Conservation (phyloP, 2,329 filamentous ascomycete genomes). For the Bertia moriformis region DNA sequence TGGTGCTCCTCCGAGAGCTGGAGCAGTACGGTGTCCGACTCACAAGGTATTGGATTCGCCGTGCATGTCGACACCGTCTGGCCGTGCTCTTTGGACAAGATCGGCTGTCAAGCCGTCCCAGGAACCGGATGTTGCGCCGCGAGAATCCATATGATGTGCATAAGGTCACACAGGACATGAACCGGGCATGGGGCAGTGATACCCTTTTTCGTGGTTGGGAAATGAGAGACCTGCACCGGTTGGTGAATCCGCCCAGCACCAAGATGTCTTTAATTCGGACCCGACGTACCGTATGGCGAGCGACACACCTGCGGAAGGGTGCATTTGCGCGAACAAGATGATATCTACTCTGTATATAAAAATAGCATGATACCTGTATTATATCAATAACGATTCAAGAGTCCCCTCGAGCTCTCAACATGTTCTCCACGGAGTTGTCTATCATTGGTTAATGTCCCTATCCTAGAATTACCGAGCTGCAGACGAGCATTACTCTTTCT, state of each 20-base stretch:
- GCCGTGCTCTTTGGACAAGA: neutral
- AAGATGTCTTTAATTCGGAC: neutral
- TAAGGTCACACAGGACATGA: neutral
- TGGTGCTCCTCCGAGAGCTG: neutral
- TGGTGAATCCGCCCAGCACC: neutral
- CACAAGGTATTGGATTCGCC: neutral
- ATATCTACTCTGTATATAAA: too few relatives aligned
- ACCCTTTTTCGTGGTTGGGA: neutral
- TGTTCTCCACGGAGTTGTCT: too few relatives aligned
- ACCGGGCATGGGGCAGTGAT: neutral
- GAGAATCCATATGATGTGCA: neutral
- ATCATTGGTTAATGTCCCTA: too few relatives aligned
- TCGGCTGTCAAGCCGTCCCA: neutral
- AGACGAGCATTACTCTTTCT: too few relatives aligned
- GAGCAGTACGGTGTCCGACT: neutral
- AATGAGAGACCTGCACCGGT: neutral
- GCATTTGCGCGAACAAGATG: neutral
- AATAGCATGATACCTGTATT: too few relatives aligned
- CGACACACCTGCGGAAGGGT: neutral
- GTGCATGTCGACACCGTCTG: neutral
- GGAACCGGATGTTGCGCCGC: neutral
- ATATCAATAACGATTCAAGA: neutral
- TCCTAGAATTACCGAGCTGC: too few relatives aligned
- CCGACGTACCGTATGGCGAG: neutral
- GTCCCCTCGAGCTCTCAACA: too few relatives aligned